A percentile compares a stretch with the other conserved stretches of the same genome.
Evolutionary conservation across 306 rosid species (phyloP).

Genomic region (Astragalus membranaceus): DNA sequence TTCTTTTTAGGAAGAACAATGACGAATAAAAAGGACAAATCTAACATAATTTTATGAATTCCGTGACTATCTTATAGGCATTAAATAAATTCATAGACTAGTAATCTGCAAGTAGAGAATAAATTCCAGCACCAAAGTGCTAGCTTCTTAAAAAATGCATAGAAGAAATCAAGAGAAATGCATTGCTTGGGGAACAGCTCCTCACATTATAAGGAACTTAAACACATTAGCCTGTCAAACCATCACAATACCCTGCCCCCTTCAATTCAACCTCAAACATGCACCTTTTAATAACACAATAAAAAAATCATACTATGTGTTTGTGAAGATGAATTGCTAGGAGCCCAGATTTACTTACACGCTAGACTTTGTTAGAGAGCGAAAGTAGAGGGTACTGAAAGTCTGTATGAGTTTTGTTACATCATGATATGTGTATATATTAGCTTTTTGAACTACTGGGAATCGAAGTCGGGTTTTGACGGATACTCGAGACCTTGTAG

Average conservation of each 20-base stretch:
- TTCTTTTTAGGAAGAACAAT: not conserved
- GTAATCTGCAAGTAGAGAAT: not conserved
- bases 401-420: slow-evolving; percentile 28
- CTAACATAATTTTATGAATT: not conserved
- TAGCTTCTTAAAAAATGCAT: slow-evolving; percentile 3
- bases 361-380: slow-evolving; percentile 30
- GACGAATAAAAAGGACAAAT: not conserved
- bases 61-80: not conserved
- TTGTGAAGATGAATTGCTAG: slow-evolving; percentile 17
- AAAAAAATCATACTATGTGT: slow-evolving; percentile 3
- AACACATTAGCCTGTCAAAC: slow-evolving; percentile 24
- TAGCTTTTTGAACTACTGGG: slow-evolving; percentile 56
- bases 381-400: slow-evolving; percentile 9
- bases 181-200: slow-evolving; percentile 26
- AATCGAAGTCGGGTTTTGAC: slow-evolving; percentile 82
- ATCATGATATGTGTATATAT: not conserved
- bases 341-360: slow-evolving; percentile 30
- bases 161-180: slow-evolving; percentile 9
- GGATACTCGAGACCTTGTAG: slow-evolving; percentile 97
- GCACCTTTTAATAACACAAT: not conserved
- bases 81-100: not conserved
- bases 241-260: slow-evolving; percentile 4
- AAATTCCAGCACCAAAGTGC: not conserved
- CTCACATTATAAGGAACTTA: slow-evolving; percentile 6
- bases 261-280: slow-evolving; percentile 17